Percentiles rank a stretch among this genome's conserved stretches.
Evolutionary conservation across 78 protist species (phyloP).

Genomic region (Chrysochromulina tobinii): DNA sequence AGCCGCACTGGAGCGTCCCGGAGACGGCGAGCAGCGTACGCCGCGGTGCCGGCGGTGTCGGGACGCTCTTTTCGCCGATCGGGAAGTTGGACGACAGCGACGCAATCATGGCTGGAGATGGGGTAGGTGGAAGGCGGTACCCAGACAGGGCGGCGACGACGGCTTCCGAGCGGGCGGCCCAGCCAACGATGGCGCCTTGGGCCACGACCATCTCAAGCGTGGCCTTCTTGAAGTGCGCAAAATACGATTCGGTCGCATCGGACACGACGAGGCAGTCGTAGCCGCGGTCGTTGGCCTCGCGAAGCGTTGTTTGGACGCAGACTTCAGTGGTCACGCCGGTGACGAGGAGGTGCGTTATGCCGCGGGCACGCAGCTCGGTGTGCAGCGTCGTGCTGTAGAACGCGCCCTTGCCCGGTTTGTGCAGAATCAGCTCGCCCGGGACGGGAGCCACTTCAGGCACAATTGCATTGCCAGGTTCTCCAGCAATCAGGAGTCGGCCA

Average conservation of each 20-base stretch:
- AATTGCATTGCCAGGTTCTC: constrained; percentile 30
- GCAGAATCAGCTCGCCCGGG: background rate
- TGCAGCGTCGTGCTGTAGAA: background rate
- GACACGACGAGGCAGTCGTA: constrained; percentile 11
- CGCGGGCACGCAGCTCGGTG: background rate
- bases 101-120: too few relatives aligned
- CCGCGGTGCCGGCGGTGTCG: background rate
- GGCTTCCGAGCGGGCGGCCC: background rate
- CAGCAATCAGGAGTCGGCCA: background rate
- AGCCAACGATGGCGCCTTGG: constrained; percentile 30
- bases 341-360: background rate
- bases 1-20: constrained; percentile 6
- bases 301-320: constrained; percentile 27
- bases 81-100: too few relatives aligned
- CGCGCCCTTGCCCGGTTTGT: constrained; percentile 41
- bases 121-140: too few relatives aligned
- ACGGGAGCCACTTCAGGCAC: background rate
- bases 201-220: background rate
- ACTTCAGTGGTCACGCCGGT: constrained; percentile 37
- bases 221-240: constrained; percentile 1
- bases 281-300: constrained; percentile 40
- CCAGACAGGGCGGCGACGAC: background rate
- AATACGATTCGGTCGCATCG: constrained; percentile 15
- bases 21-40: constrained; percentile 2
- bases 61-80: background rate